Evolutionary conservation across 768 basidiomycete species (phyloP), one percentile per base, ranked within the genome.

Genomic region (Xerocomellus chrysenteron): DNA sequence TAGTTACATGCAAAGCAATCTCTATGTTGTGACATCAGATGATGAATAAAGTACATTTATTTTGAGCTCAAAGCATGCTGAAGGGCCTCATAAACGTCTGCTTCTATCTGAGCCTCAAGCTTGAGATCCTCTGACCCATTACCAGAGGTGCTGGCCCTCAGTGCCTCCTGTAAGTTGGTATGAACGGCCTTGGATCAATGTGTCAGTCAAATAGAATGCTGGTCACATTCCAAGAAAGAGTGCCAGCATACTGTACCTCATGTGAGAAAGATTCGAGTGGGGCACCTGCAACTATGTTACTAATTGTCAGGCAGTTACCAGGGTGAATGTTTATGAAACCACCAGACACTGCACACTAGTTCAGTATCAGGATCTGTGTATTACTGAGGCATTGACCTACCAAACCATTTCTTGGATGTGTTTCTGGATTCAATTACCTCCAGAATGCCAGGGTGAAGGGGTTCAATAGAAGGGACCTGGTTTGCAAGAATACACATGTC

Each of bases 401-500:
- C 91, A 69, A 98, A 99, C 88, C 90, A 98, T 79, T 95, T 98
- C 82, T 97, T 95, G 52, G 86, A 82, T 43, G 79, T 74, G 68
- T 81, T 82, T 47, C 78, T 80, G 16, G 85, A 76, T 77, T 97
- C 95, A 62, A 98, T 84, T 65, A 99, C 88, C 75, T 99, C 96
- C 52, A 99, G 79, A 55, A 98, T 80, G 71, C 96, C 96, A 42
- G 96, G 89, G 68, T 90, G 90, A 52, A 98, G 81, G 47, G 95
- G 81, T 75, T 99, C 96, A 55, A 98, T 89, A 21, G 93, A 90
- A 26, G 96, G 88, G 55, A 97, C 94, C 76, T 99, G 96, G 82
- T 95, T 96, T 65, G 96, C 92, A 58, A 99, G 86, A 68, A 99
- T 91, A 80, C 96, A 96, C 94, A 98, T 97, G 76, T 98, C 95